Percentiles rank a stretch among this genome's conserved stretches.
Evolutionary conservation across 768 basidiomycete species (phyloP).

Genomic region (Galerina marginata): DNA sequence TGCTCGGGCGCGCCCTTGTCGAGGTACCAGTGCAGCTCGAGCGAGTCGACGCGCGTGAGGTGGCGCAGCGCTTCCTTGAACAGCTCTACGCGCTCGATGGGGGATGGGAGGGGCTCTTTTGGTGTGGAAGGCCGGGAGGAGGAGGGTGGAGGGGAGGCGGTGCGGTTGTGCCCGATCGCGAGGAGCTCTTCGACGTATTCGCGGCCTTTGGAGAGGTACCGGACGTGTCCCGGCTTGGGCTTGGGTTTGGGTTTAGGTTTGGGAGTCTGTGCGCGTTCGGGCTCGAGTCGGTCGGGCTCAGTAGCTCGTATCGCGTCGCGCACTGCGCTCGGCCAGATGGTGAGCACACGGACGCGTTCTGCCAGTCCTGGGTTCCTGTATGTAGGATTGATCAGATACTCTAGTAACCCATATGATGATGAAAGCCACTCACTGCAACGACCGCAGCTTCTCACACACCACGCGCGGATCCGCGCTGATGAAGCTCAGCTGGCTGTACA

Average conservation of each 20-base stretch:
- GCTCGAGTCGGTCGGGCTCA: conserved; percentile 8
- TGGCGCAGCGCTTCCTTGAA: conserved; percentile 19
- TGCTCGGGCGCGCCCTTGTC: conserved; percentile 22
- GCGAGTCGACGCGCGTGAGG: conserved; percentile 24
- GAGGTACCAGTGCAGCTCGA: conserved; percentile 29
- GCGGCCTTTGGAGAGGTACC: conserved; percentile 19
- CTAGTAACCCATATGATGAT: no score
- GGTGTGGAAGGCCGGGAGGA: not conserved
- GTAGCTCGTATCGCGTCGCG: conserved; percentile 26
- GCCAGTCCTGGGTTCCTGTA: conserved; percentile 20
- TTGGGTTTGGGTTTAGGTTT: not conserved
- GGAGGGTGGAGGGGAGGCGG: conserved; percentile 8
- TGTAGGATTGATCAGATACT: no score
- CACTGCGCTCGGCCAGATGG: conserved; percentile 32
- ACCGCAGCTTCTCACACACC: conserved; percentile 25
- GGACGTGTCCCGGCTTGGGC: not conserved
- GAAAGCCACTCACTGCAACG: conserved; percentile 25
- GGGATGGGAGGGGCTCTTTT: conserved; percentile 10
- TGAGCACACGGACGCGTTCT: conserved; percentile 28
- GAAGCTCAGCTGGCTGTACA: conserved; percentile 30
- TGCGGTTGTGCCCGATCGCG: conserved; percentile 15
- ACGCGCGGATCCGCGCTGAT: conserved; percentile 24
- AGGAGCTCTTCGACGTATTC: conserved; percentile 23
- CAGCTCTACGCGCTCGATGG: conserved; percentile 19
- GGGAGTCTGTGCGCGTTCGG: conserved; percentile 3